These are phyloP conservation scores for Medicago ruthenica DNA, from an alignment of 306 rosid species.

Conservation along the genomic window DNA sequence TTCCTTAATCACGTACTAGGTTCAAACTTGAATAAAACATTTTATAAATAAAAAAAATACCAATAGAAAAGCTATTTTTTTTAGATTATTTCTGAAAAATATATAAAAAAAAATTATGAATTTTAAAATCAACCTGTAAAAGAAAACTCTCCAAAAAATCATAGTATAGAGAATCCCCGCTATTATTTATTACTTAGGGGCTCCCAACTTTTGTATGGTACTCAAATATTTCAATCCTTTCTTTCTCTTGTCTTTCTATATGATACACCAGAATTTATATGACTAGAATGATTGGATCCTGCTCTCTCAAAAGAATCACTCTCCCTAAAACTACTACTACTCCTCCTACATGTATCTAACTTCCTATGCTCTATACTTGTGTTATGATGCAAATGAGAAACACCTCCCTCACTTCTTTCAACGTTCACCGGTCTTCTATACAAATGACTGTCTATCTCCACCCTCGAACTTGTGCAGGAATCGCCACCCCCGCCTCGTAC, in stretches of 20 bases:
- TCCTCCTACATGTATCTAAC: conserved; percentile 59
- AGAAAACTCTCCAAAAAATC: not conserved
- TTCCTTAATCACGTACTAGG: not conserved
- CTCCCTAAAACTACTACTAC: conserved; percentile 54
- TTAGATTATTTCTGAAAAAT: not conserved
- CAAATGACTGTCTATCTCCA: conserved; percentile 39
- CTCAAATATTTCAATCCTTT: conserved; percentile 48
- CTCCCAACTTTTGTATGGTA: conserved; percentile 40
- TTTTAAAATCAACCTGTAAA: not conserved
- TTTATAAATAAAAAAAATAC: not conserved
- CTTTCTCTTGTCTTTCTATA: conserved; percentile 56
- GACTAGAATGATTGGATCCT: conserved; percentile 48
- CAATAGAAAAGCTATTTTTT: not conserved
- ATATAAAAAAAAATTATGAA: not conserved
- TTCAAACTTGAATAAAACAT: not conserved
- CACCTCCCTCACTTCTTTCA: conserved; percentile 38
- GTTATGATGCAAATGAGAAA: conserved; percentile 59
- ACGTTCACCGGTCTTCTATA: conserved; percentile 30
- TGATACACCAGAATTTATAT: conserved; percentile 54
- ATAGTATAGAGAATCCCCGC: conserved; percentile 20
- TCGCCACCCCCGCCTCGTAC: conserved; percentile 51
- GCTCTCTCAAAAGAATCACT: conserved; percentile 53
- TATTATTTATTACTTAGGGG: conserved; percentile 49
- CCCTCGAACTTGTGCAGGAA: conserved; percentile 38
- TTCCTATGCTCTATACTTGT: conserved; percentile 54